Evolutionary conservation across 108 stramenopile genomes (phyloP).

Genomic region (Skeletonema marinoi): DNA sequence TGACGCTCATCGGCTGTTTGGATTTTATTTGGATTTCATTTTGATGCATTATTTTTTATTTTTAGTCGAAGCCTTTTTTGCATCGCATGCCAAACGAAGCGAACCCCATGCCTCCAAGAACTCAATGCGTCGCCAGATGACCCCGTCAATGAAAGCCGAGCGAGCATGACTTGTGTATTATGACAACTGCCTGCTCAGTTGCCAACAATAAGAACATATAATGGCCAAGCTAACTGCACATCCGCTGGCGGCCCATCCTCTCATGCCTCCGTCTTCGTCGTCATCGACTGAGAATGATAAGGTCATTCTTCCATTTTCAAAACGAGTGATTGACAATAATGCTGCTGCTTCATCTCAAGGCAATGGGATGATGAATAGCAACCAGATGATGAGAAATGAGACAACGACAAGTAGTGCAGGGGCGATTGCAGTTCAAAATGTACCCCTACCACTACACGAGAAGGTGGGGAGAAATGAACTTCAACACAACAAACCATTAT

Average conservation of each 20-base stretch:
- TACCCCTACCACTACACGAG: not conserved
- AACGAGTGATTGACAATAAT: not conserved
- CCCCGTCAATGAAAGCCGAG: too few relatives aligned
- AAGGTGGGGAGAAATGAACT: not conserved
- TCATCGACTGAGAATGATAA: not conserved
- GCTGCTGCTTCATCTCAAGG: not conserved
- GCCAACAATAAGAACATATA: not conserved
- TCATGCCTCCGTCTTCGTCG: not conserved
- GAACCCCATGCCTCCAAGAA: too few relatives aligned
- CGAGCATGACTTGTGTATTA: too few relatives aligned
- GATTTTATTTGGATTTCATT: not conserved
- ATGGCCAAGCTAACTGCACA: not conserved
- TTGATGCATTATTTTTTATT: not conserved
- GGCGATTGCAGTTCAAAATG: not conserved
- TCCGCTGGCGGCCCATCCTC: not conserved
- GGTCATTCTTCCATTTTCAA: not conserved
- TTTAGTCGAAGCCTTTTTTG: not conserved
- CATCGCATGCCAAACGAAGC: not conserved
- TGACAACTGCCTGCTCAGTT: too few relatives aligned
- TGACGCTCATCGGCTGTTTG: not conserved
- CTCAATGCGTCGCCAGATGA: too few relatives aligned
- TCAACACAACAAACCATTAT: not conserved
- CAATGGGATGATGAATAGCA: not conserved
- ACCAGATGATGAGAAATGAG: not conserved
- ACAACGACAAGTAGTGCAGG: not conserved